Percentiles rank a stretch among this genome's conserved stretches.
phyloP scores from a whole-genome alignment of 1,139 yeast genomes.

The Kodamaea derodonti region DNA sequence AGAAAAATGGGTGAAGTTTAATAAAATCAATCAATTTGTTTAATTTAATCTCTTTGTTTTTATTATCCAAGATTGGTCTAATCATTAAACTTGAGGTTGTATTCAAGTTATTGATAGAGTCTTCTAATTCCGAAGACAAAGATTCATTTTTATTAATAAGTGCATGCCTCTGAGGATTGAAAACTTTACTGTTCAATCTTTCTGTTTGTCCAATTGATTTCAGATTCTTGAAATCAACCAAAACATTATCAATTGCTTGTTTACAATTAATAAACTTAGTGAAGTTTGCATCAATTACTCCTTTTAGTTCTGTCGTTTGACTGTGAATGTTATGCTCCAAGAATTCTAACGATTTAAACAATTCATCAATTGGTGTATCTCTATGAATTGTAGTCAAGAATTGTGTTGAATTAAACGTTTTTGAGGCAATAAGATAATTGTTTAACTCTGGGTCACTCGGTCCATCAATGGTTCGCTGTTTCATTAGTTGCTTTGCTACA shows the following conservation, averaged over 20 bases:
- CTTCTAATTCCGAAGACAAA: constrained; percentile 36
- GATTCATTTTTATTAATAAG: constrained; percentile 19
- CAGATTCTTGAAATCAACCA: constrained; percentile 31
- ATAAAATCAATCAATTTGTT: constrained; percentile 59
- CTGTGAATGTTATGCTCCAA: constrained; percentile 60
- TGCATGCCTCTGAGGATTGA: constrained; percentile 33
- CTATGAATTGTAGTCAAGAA: constrained; percentile 70
- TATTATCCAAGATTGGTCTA: constrained; percentile 71
- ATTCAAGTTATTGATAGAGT: constrained; percentile 45
- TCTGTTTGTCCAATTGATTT: constrained; percentile 38
- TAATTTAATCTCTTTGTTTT: constrained; percentile 57
- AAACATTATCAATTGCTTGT: constrained; percentile 42
- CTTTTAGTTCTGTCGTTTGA: constrained; percentile 63
- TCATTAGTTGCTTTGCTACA: constrained; percentile 40
- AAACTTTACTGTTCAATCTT: constrained; percentile 32
- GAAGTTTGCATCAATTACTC: constrained; percentile 70
- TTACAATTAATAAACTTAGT: constrained; percentile 75
- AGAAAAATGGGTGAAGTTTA: constrained; percentile 57
- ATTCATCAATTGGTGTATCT: constrained; percentile 62
- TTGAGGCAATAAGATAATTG: constrained; percentile 66
- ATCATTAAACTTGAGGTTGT: constrained; percentile 63
- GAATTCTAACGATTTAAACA: constrained; percentile 51
- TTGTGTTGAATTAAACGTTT: constrained; percentile 65
- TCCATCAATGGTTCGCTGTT: constrained; percentile 33
- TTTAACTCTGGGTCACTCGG: constrained; percentile 41